Evolutionary conservation across 306 rosid genomes (phyloP), one percentile per base, ranked within the genome.

Genomic region (Mimosa bimucronata): DNA sequence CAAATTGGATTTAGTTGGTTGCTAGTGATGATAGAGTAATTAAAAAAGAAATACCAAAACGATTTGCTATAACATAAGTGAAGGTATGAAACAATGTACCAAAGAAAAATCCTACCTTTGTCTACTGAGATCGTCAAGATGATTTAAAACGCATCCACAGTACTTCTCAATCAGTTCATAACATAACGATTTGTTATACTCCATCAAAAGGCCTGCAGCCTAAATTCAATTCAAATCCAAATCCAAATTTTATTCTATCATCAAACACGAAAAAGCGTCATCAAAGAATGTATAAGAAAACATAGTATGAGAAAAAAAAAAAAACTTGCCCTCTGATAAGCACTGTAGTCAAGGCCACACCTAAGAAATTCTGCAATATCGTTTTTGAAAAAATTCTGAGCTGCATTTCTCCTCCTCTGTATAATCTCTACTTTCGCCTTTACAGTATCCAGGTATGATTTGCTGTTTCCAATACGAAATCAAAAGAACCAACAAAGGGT

Each of bases 351-450:
- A 31, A n/a, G 80, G 82, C 89, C 90, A 58, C 7, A 73, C 77
- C 69, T 85, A 37, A 95, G 94, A 77, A 91, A 97, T 60, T 90
- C 96, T 0, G 84, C 89, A 9, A 90, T 73, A 77, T 91, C 98
- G 76, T 81, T 85, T 87, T 91, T 95, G 80, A 81, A 57, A 73
- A 81, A 83, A 82, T 86, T 91, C 40, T 71, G 82, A 41, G 85
- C 81, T 1, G 94, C 88, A 29, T 31, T 85, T 84, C 80, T 95
- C 80, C 19, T 95, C 78, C 74, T 92, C 72, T 77, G 64, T 23
- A 86, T 85, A 1, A 53, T 23, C 42, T 90, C 98, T 11, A 91
- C 80, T 77, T 94, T 83, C 34, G 65, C 45, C 84, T 85, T 90
- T 66, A 67, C 9, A 41, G 31, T 10, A 79, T 89, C 90, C 41